Evolutionary conservation across 805 yeast genomes (phyloP).

Genomic region (Yamadazyma philogaea): DNA sequence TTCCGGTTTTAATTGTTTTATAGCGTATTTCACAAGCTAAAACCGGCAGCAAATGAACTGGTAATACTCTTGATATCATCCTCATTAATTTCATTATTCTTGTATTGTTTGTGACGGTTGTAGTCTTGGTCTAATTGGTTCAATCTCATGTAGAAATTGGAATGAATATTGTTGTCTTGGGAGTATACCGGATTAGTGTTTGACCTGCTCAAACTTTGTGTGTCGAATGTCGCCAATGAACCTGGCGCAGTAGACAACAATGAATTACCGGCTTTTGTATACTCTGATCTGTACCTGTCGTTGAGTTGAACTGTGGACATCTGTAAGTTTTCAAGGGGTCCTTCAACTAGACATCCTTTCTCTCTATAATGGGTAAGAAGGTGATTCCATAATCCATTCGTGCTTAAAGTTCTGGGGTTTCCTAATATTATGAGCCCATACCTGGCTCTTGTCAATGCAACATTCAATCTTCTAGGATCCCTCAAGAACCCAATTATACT

Average conservation of each 20-base stretch:
- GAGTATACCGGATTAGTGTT: neutral
- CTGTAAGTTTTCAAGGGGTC: constrained; percentile 76
- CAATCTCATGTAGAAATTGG: constrained; percentile 35
- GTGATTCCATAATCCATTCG: constrained; percentile 74
- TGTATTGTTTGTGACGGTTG: constrained; percentile 1
- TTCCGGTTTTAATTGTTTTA: constrained; percentile 2
- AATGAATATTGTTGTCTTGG: constrained; percentile 19
- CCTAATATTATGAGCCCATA: constrained; percentile 61
- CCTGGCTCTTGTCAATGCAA: constrained; percentile 43
- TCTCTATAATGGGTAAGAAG: constrained; percentile 76
- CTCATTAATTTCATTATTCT: constrained; percentile 16
- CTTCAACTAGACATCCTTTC: constrained; percentile 85
- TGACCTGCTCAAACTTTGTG: constrained; percentile 8
- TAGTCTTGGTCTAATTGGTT: constrained; percentile 18
- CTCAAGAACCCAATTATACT: constrained; percentile 42
- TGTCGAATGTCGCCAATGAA: constrained; percentile 19
- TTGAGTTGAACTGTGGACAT: constrained; percentile 57
- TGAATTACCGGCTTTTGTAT: neutral
- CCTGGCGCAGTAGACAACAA: neutral
- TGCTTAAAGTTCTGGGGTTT: constrained; percentile 73
- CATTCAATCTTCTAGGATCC: constrained; percentile 44
- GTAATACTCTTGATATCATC: constrained; percentile 38
- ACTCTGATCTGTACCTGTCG: constrained; percentile 25
- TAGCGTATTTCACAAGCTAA: constrained; percentile 16
- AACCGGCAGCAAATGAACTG: constrained; percentile 37